phyloP scores from a whole-genome alignment of 805 yeast species.

The Schwanniomyces pseudopolymorphus region DNA sequence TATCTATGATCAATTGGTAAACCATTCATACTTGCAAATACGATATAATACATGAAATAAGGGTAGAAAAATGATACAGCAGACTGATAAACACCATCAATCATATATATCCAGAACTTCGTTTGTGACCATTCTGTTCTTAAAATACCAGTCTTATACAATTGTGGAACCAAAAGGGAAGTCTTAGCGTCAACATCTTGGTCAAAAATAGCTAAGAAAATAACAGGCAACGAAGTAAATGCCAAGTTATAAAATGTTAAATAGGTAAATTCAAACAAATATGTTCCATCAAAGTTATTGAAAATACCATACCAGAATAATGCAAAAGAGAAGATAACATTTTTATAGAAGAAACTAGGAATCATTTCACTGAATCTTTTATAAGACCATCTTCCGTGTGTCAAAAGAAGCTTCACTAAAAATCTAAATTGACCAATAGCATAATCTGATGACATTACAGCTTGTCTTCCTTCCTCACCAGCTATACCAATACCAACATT shows the following conservation, averaged over 20 bases:
- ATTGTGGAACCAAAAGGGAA: constrained; percentile 70
- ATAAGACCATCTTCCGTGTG: constrained; percentile 87
- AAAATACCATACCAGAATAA: constrained; percentile 80
- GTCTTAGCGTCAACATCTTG: constrained; percentile 75
- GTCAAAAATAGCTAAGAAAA: constrained; percentile 74
- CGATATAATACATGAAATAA: constrained; percentile 42
- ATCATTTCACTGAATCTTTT: constrained; percentile 81
- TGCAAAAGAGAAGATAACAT: constrained; percentile 71
- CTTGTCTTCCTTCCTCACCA: constrained; percentile 90
- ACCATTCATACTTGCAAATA: constrained; percentile 46
- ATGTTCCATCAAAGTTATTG: constrained; percentile 76
- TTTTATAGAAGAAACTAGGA: constrained; percentile 78
- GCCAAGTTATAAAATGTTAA: constrained; percentile 82
- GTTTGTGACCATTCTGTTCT: constrained; percentile 67
- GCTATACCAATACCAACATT: constrained; percentile 88
- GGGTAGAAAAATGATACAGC: constrained; percentile 74
- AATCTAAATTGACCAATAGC: constrained; percentile 83
- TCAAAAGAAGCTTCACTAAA: constrained; percentile 61
- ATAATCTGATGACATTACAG: constrained; percentile 85
- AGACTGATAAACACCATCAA: constrained; percentile 77
- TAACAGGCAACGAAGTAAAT: constrained; percentile 78
- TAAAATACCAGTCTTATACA: constrained; percentile 71
- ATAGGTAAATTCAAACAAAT: constrained; percentile 74
- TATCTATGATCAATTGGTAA: constrained; percentile 67
- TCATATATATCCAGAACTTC: constrained; percentile 72